Conservation (phyloP, 768 basidiomycete genomes). For the Kwoniella sp. region DNA sequence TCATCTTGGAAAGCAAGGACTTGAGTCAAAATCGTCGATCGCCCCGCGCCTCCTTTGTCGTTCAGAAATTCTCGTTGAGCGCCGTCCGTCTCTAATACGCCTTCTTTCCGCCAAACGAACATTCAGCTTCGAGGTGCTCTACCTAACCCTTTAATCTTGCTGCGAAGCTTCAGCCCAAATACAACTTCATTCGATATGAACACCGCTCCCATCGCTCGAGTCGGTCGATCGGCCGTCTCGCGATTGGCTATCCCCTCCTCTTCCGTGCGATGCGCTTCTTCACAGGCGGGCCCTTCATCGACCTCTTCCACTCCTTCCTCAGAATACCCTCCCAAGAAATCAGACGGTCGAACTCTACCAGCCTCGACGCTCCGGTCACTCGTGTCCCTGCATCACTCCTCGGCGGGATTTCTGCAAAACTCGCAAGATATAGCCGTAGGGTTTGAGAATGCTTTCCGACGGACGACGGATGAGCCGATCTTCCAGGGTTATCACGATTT, state of each 20-base stretch:
- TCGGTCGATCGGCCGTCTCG: background rate
- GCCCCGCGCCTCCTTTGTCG: too few relatives aligned
- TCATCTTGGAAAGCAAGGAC: too few relatives aligned
- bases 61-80: too few relatives aligned
- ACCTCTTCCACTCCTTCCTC: conserved; percentile 5
- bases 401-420: conserved; percentile 46
- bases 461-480: conserved; percentile 16
- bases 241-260: background rate
- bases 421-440: conserved; percentile 24
- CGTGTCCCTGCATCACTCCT: conserved; percentile 48
- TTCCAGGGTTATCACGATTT: conserved; percentile 20
- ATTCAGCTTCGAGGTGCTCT: too few relatives aligned
- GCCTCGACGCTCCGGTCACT: conserved; percentile 37
- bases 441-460: conserved; percentile 38
- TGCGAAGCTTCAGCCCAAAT: too few relatives aligned
- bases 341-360: conserved; percentile 23
- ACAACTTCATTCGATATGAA: conserved; percentile 9
- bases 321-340: conserved; percentile 26
- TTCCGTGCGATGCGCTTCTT: conserved; percentile 9
- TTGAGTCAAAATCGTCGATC: too few relatives aligned
- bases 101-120: too few relatives aligned
- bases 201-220: conserved; percentile 12
- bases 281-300: conserved; percentile 6
- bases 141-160: too few relatives aligned
- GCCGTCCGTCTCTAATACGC: too few relatives aligned